A percentile compares a stretch with the other conserved stretches of the same genome.
These are phyloP conservation scores for Aschersonia sp. DNA, from an alignment of 2,329 filamentous ascomycete genomes.

Conservation along the genomic window DNA sequence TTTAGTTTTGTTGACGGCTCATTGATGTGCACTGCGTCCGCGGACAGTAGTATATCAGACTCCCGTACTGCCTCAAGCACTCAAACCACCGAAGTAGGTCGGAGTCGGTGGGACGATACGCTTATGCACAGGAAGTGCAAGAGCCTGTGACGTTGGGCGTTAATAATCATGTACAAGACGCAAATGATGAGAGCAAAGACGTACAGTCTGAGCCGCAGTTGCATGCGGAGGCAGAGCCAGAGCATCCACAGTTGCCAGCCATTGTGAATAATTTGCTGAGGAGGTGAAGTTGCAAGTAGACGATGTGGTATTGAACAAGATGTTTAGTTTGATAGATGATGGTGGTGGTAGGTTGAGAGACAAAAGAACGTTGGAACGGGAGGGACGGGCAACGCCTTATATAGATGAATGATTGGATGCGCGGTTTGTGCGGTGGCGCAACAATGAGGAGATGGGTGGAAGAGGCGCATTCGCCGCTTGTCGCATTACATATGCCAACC, in stretches of 20 bases:
- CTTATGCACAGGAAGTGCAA: slow-evolving; percentile 13
- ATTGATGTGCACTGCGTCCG: too few relatives aligned
- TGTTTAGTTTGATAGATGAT: too few relatives aligned
- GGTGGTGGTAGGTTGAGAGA: not conserved
- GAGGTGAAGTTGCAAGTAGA: too few relatives aligned
- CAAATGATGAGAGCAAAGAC: slow-evolving; percentile 3
- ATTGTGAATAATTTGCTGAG: slow-evolving; percentile 6
- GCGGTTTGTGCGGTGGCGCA: slow-evolving; percentile 3
- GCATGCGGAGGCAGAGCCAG: slow-evolving; percentile 17
- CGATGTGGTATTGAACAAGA: too few relatives aligned
- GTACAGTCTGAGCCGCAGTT: slow-evolving; percentile 22
- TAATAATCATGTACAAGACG: not conserved
- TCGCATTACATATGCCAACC: too few relatives aligned
- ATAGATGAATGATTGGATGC: not conserved
- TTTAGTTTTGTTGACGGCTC: too few relatives aligned
- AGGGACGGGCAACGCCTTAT: not conserved
- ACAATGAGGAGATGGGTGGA: not conserved
- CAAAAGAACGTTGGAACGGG: not conserved
- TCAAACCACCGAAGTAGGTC: not conserved
- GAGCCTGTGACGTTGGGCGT: slow-evolving; percentile 10
- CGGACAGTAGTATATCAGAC: too few relatives aligned
- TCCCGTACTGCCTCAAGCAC: too few relatives aligned
- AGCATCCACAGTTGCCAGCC: slow-evolving; percentile 22
- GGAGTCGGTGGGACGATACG: not conserved
- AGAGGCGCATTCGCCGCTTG: not conserved